phyloP scores from a whole-genome alignment of 805 yeast species.

The Candida glaebosa region DNA sequence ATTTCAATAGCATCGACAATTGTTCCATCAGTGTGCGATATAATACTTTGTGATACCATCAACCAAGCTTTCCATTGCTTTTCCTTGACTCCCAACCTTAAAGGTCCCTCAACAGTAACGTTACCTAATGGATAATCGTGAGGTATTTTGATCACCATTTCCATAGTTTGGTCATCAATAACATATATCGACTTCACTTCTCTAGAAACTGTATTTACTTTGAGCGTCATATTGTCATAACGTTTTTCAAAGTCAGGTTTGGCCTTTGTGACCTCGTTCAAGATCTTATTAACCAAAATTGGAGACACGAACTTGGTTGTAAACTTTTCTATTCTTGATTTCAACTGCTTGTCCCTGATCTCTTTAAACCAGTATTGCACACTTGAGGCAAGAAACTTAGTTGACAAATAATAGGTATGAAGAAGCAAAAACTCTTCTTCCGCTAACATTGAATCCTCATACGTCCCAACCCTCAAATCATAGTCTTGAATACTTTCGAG shows the following conservation, averaged over 20 bases:
- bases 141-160: constrained; percentile 73
- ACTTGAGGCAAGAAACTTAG: constrained; percentile 52
- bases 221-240: constrained; percentile 53
- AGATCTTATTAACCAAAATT: constrained; percentile 52
- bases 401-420: constrained; percentile 49
- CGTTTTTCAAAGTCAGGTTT: constrained; percentile 26
- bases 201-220: constrained; percentile 54
- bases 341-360: constrained; percentile 64
- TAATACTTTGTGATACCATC: constrained; percentile 80
- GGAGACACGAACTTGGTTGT: constrained; percentile 64
- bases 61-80: constrained; percentile 95
- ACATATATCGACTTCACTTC: constrained; percentile 72
- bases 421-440: constrained; percentile 29
- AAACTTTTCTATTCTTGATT: constrained; percentile 57
- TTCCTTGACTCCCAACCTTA: constrained; percentile 84
- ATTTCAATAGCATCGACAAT: constrained; percentile 64
- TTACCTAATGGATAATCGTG: constrained; percentile 71
- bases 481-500: constrained; percentile 17
- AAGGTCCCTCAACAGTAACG: constrained; percentile 72
- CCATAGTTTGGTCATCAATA: constrained; percentile 86
- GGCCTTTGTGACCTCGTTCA: constrained; percentile 46
- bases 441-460: constrained; percentile 15
- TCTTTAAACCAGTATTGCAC: constrained; percentile 69
- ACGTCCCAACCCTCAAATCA: constrained; percentile 15
- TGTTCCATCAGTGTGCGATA: constrained; percentile 71